Evolutionary conservation across 257 asterid genomes (phyloP).

Genomic region (Euphrasia confusa): DNA sequence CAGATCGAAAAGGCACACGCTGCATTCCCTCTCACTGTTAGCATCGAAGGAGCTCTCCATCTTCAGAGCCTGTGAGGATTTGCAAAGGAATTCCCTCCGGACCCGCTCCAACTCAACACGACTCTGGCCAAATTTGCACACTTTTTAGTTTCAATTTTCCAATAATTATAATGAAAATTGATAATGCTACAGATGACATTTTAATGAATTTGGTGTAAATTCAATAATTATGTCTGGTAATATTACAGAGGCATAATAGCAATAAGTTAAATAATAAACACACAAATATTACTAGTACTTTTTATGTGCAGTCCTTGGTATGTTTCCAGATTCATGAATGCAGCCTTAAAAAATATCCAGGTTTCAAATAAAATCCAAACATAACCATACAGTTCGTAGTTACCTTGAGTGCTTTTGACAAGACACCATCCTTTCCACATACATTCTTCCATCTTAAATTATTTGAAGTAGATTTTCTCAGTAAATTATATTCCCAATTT

Average conservation of each 20-base stretch:
- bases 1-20: slow-evolving; percentile 84
- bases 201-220: no score
- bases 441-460: slow-evolving; percentile 87
- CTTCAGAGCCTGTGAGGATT: slow-evolving; percentile 79
- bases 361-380: no score
- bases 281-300: no score
- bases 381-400: no score
- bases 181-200: no score
- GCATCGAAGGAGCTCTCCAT: slow-evolving; percentile 97
- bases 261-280: no score
- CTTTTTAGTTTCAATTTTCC: no score
- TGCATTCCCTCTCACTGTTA: slow-evolving; percentile 89
- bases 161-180: no score
- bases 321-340: no score
- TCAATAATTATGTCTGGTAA: no score
- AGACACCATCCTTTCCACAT: slow-evolving; percentile 87
- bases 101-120: slow-evolving; percentile 82
- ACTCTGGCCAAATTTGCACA: slow-evolving; percentile 29
- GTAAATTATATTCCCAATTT: slow-evolving; percentile 83
- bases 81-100: slow-evolving; percentile 75
- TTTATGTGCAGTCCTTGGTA: no score
- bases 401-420: slow-evolving; percentile 82
- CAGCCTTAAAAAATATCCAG: neutral
- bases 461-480: slow-evolving; percentile 57
- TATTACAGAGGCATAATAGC: no score